These are phyloP conservation scores for Hanseniaspora guilliermondii DNA, from an alignment of 805 yeast genomes.

Conservation along the genomic window DNA sequence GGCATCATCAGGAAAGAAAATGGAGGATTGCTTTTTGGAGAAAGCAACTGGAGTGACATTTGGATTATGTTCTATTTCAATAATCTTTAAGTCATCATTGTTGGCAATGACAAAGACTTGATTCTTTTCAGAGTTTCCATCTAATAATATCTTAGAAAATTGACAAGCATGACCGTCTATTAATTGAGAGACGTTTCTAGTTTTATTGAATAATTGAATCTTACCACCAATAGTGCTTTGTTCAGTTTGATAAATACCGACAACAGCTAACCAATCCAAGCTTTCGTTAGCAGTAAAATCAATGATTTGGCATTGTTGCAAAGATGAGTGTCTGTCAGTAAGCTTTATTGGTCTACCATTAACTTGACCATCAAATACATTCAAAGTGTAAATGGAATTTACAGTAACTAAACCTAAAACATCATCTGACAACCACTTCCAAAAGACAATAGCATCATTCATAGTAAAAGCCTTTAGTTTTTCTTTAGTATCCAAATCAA, in stretches of 20 bases:
- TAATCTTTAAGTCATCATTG: conserved; percentile 70
- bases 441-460: conserved; percentile 79
- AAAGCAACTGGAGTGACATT: conserved; percentile 62
- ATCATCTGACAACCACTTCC: conserved; percentile 80
- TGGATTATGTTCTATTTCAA: conserved; percentile 90
- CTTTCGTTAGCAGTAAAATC: conserved; percentile 72
- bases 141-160: conserved; percentile 65
- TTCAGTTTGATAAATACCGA: conserved; percentile 88
- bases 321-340: conserved; percentile 70
- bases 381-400: conserved; percentile 63
- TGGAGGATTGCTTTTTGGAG: conserved; percentile 79
- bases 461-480: conserved; percentile 77
- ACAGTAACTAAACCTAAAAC: conserved; percentile 77
- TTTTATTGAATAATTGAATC: conserved; percentile 79
- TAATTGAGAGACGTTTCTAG: conserved; percentile 86
- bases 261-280: conserved; percentile 85
- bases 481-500: conserved; percentile 76
- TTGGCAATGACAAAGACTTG: conserved; percentile 90
- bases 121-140: conserved; percentile 55
- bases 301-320: conserved; percentile 76
- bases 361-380: conserved; percentile 67
- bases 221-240: conserved; percentile 85
- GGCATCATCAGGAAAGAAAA: conserved; percentile 95
- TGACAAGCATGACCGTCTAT: conserved; percentile 95
- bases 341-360: conserved; percentile 66